Evolutionary conservation across 2,329 filamentous ascomycete species (phyloP), one percentile per base, ranked within the genome.

Genomic region (Calonectria montana): DNA sequence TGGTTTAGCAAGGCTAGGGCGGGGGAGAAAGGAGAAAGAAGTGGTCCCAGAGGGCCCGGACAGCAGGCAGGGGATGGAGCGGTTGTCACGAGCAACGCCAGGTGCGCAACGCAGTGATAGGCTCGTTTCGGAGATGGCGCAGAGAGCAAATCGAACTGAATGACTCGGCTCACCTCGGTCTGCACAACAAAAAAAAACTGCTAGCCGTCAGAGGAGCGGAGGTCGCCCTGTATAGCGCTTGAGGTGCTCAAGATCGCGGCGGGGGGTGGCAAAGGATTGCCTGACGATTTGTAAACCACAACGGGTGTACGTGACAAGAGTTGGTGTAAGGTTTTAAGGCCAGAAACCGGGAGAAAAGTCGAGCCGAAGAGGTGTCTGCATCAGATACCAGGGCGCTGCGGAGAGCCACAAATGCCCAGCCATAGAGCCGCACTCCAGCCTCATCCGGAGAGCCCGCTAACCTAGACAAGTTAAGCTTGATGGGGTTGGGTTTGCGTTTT

Each of bases 1-100:
- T 79, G 75, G 71, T 73, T 68, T 70, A 71, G 67, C 72, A 73
- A 70, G 69, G 70, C 73, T 74, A 74, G 72, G 75, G 69, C 73
- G 73, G 69, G 69, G 65, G 69, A 73, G 69, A 70, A 70, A 71
- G 43, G 63, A 71, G 71, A 72, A 76, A 74, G 71, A 76, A 77
- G 78, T 78, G 77, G 78, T 75, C 74, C 77, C 72, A 74, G 70
- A 75, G 50, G 67, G 69, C 67, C 68, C 71, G 66, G 70, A 68
- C 37, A 57, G 67, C 74, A 70, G 63, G 67, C 73, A 76, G 77
- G 76, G 68, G 61, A 75, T 65, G 53, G 50, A 73, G 65, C 73
- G 75, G 78, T 77, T 80, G 77, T 81, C 78, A 79, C 78, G 76
- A 81, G 80, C 78, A 81, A 81, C 78, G 74, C 76, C 70, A 68